These are phyloP conservation scores for Spongiforma sp. DNA, from an alignment of 1,284 basidiomycete genomes.

Conservation along the genomic window DNA sequence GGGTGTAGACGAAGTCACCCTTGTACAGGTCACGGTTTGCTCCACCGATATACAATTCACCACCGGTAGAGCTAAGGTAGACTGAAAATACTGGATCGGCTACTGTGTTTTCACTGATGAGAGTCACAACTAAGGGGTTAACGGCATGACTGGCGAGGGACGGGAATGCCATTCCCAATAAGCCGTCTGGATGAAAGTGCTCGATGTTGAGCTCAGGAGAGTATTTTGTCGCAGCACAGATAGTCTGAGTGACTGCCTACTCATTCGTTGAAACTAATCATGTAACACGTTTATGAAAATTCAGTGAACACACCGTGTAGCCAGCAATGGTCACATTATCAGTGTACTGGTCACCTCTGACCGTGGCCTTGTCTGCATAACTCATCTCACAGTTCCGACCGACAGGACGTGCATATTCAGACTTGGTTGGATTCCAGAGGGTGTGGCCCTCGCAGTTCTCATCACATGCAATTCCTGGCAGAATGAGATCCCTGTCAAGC, in stretches of 20 bases:
- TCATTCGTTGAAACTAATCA: background rate
- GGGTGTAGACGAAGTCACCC: slow-evolving; percentile 16
- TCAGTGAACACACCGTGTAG: slow-evolving; percentile 23
- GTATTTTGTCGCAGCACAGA: slow-evolving; percentile 36
- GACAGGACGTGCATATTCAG: slow-evolving; percentile 42
- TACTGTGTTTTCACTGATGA: slow-evolving; percentile 27
- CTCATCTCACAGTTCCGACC: slow-evolving; percentile 46
- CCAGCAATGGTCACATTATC: no score
- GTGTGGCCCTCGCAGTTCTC: slow-evolving; percentile 37
- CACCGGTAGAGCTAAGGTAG: slow-evolving; percentile 33
- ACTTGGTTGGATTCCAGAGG: slow-evolving; percentile 39
- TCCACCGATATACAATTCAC: slow-evolving; percentile 47
- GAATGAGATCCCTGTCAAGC: slow-evolving; percentile 19
- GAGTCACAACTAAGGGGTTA: slow-evolving; percentile 28
- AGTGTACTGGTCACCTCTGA: no score
- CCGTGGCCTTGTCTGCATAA: slow-evolving; percentile 62
- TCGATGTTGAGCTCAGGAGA: slow-evolving; percentile 19
- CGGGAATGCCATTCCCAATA: slow-evolving; percentile 39
- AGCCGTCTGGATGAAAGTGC: slow-evolving; percentile 34
- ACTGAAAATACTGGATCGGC: slow-evolving; percentile 40
- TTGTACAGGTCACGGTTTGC: slow-evolving; percentile 12
- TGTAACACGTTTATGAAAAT: background rate
- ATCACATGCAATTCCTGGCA: slow-evolving; percentile 10
- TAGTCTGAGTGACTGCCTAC: slow-evolving; percentile 33
- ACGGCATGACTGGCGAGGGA: slow-evolving; percentile 23